phyloP scores from a whole-genome alignment of 169 alveolate genomes.

The Plasmodium reichenowi region DNA sequence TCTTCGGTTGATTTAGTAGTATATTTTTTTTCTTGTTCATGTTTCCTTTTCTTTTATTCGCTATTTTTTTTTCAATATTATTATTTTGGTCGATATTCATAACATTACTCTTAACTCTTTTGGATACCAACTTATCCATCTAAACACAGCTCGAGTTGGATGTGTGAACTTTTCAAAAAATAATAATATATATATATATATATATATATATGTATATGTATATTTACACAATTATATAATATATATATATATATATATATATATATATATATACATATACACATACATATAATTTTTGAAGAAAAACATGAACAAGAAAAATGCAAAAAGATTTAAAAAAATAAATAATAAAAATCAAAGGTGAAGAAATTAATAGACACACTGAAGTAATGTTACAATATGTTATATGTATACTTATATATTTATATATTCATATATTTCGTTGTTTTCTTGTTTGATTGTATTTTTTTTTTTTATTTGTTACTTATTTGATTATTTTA shows the following conservation, averaged over 20 bases:
- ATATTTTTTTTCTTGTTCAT: constrained; percentile 49
- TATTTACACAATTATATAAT: constrained; percentile 1
- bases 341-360: too few species aligned
- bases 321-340: background rate
- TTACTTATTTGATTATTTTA: too few species aligned
- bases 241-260: constrained; percentile 4
- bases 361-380: too few species aligned
- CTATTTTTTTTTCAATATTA: constrained; percentile 30
- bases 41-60: constrained; percentile 26
- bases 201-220: background rate
- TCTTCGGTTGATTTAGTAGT: constrained; percentile 16
- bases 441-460: background rate
- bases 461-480: constrained; percentile 1
- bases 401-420: background rate
- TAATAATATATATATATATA: background rate
- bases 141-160: background rate
- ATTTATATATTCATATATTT: background rate
- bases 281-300: background rate
- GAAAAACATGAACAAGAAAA: background rate
- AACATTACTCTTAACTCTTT: constrained; percentile 54
- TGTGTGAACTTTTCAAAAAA: background rate
- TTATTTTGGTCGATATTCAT: constrained; percentile 27
- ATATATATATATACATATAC: background rate
- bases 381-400: too few species aligned
- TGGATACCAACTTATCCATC: constrained; percentile 58